A percentile compares a stretch with the other conserved stretches of the same genome.
These are phyloP conservation scores for Coelastrella sp. DNA, from an alignment of 139 green algal species.

Conservation along the genomic window DNA sequence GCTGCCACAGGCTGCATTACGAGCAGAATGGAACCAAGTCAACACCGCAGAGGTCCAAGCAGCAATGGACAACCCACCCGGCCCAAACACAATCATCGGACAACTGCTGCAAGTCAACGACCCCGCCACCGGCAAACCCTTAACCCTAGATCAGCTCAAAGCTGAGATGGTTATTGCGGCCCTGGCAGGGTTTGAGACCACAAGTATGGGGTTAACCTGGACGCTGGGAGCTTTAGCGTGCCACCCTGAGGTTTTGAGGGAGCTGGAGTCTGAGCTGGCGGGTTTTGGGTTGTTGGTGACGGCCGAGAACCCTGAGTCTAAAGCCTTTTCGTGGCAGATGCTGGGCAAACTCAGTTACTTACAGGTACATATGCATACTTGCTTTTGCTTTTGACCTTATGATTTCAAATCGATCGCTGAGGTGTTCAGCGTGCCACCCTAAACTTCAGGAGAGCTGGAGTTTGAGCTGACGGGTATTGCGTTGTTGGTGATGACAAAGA, in stretches of 20 bases:
- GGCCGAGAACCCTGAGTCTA: not conserved
- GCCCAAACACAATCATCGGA: slow-evolving; percentile 18
- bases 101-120: slow-evolving; percentile 30
- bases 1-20: not conserved
- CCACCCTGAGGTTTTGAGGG: not conserved
- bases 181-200: slow-evolving; percentile 41
- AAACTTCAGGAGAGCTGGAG: too few species aligned
- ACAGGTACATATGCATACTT: too few species aligned
- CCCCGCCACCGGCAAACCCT: not conserved
- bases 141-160: slow-evolving; percentile 21
- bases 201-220: slow-evolving; percentile 42
- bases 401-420: too few species aligned
- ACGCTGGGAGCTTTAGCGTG: not conserved
- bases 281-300: slow-evolving; percentile 22
- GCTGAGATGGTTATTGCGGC: slow-evolving; percentile 32
- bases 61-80: slow-evolving; percentile 15
- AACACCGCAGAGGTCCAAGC: slow-evolving; percentile 11
- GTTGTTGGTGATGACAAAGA: too few species aligned
- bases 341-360: slow-evolving; percentile 47
- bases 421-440: too few species aligned
- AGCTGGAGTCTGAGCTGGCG: slow-evolving; percentile 26
- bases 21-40: not conserved
- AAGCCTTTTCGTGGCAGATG: slow-evolving; percentile 31
- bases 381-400: too few species aligned
- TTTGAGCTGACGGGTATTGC: too few species aligned